These are phyloP conservation scores for Venturia effusa DNA, from an alignment of 2,329 filamentous ascomycete species.

Conservation along the genomic window DNA sequence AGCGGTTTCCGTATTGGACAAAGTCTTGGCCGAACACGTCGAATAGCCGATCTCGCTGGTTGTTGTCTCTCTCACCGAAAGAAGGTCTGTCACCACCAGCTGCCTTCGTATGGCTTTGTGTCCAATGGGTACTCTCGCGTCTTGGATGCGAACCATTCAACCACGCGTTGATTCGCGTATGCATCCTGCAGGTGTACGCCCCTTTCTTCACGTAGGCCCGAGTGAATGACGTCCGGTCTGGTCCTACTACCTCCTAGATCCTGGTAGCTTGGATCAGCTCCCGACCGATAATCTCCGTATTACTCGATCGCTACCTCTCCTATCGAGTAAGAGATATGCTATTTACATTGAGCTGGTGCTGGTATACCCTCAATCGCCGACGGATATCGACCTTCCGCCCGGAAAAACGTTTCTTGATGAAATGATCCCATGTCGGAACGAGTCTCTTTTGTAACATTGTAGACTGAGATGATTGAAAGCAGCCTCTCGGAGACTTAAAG, in stretches of 20 bases:
- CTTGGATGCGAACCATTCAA: too few species aligned
- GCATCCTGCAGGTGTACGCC: background rate
- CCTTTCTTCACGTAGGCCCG: too few species aligned
- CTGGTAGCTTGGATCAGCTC: background rate
- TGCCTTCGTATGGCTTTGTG: too few species aligned
- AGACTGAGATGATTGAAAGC: too few species aligned
- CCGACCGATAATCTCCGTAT: background rate
- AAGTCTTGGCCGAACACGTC: background rate
- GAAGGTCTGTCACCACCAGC: too few species aligned
- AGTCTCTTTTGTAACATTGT: too few species aligned
- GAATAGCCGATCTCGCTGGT: background rate
- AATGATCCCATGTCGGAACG: background rate
- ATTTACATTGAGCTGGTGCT: background rate
- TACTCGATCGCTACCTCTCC: background rate
- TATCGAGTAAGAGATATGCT: constrained; percentile 1
- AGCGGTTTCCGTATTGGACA: background rate
- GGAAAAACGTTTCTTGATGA: too few species aligned
- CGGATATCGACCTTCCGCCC: background rate
- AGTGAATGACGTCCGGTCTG: background rate
- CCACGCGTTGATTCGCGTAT: background rate
- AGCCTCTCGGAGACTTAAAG: background rate
- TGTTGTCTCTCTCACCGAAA: too few species aligned
- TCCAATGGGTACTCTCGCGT: too few species aligned
- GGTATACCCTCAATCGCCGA: background rate
- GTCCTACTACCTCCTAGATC: background rate